Evolutionary conservation across 176 grass and related monocot species (phyloP).

Genomic region (Pontederia paniculata): DNA sequence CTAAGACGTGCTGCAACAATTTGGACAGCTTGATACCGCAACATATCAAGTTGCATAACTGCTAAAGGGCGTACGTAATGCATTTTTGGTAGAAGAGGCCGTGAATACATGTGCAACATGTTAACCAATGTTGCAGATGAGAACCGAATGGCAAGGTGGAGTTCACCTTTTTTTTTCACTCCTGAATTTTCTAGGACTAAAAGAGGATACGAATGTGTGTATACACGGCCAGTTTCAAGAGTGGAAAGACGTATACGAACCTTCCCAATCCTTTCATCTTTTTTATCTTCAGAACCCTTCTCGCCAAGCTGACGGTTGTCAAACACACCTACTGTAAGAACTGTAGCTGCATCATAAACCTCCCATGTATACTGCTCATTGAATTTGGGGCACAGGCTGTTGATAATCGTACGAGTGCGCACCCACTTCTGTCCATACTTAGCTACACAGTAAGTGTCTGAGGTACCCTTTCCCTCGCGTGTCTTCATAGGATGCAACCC

Average conservation of each 20-base stretch:
- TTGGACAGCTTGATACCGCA: slow-evolving; percentile 8
- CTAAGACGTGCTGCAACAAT: not conserved
- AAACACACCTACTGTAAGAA: slow-evolving; percentile 28
- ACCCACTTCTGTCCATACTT: slow-evolving; percentile 35
- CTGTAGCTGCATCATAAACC: slow-evolving; percentile 26
- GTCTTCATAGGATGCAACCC: slow-evolving; percentile 15
- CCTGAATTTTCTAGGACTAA: slow-evolving; percentile 10
- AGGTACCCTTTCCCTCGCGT: not conserved
- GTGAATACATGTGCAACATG: slow-evolving; percentile 11
- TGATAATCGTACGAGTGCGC: slow-evolving; percentile 24
- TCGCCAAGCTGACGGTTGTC: slow-evolving; percentile 16
- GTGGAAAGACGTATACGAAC: slow-evolving; percentile 22
- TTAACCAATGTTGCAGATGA: slow-evolving; percentile 7
- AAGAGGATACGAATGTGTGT: slow-evolving; percentile 29
- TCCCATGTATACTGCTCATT: slow-evolving; percentile 41
- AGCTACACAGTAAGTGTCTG: slow-evolving; percentile 28
- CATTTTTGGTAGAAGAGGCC: slow-evolving; percentile 18
- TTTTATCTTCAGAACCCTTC: not conserved
- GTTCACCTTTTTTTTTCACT: slow-evolving; percentile 26
- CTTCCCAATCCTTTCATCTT: slow-evolving; percentile 24
- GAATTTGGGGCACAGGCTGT: slow-evolving; percentile 7
- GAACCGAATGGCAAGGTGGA: slow-evolving; percentile 23
- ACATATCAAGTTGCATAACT: not conserved
- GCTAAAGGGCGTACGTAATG: slow-evolving; percentile 20
- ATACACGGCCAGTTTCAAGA: slow-evolving; percentile 22